These are phyloP conservation scores for Usnea hakonensis DNA, from an alignment of 495 filamentous ascomycete species.

Conservation along the genomic window DNA sequence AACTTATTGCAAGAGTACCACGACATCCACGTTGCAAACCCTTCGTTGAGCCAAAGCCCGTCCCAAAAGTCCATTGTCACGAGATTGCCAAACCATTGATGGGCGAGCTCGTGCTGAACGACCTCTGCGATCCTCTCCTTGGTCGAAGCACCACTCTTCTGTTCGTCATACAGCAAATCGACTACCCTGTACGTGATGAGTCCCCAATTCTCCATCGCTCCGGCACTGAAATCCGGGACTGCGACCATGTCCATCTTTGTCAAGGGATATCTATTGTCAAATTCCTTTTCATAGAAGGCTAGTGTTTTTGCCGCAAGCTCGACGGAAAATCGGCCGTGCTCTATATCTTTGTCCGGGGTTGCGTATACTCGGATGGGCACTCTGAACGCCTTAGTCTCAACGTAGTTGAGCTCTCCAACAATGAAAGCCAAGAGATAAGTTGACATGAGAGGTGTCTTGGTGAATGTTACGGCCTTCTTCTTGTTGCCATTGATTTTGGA, in stretches of 20 bases:
- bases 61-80: slow-evolving; percentile 99
- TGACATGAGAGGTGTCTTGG: slow-evolving; percentile 59
- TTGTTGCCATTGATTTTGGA: slow-evolving; percentile 40
- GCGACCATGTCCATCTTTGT: slow-evolving; percentile 99
- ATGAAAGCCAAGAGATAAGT: slow-evolving; percentile 64
- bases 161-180: slow-evolving; percentile 86
- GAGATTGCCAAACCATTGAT: slow-evolving; percentile 98
- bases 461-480: slow-evolving; percentile 60
- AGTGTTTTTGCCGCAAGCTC: slow-evolving; percentile 53
- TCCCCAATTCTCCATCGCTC: slow-evolving; percentile 99
- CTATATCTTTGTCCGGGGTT: slow-evolving; percentile 55
- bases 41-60: slow-evolving; percentile 96
- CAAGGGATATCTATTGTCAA: slow-evolving; percentile 46
- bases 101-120: slow-evolving; percentile 93
- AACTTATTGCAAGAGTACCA: slow-evolving; percentile 59
- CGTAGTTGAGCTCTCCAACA: slow-evolving; percentile 57
- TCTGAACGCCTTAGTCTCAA: slow-evolving; percentile 57
- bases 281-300: slow-evolving; percentile 49
- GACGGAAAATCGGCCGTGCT: slow-evolving; percentile 57
- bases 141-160: slow-evolving; percentile 79
- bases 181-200: slow-evolving; percentile 91
- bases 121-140: slow-evolving; percentile 91
- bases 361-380: slow-evolving; percentile 59
- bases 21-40: slow-evolving; percentile 88
- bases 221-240: slow-evolving; percentile 87